Evolutionary conservation across 1,139 yeast species (phyloP), one percentile per base, ranked within the genome.

Genomic region (Suhomyces bokatorum): DNA sequence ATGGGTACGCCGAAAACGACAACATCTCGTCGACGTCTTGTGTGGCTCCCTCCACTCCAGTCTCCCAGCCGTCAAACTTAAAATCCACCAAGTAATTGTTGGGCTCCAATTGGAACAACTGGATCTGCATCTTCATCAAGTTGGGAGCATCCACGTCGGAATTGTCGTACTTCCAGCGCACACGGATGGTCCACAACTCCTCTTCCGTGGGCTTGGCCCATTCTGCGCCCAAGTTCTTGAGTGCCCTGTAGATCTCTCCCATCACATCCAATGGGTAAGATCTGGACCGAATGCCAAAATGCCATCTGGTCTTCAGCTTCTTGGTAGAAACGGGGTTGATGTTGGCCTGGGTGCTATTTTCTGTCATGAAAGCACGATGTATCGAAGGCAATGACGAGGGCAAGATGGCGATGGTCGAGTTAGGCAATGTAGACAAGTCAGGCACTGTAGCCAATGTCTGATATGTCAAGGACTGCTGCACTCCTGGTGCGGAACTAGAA

Each of bases 11-110:
- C 37, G 95, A 85, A 59, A 90, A 89, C 14, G 95, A 85, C 43
- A 86, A 78, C 69, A 85, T 83, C 56, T 85, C 90, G 55, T 86
- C 95, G 53, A 63, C 71, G 52, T 75, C 78, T 51, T 70, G 70
- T 53, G 60, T 59, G 35, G 54, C 69, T 6, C 36, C 36, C 55
- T 46, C 59, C 59, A 39, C 50, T 6, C 54, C 49, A 35, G 61
- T 67, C 58, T 90, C 97, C 96, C 97, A 93, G 5, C 99, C 99
- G 60, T 93, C 98, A 63, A 93, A 93, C 67, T 93, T 93, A 72
- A 95, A 95, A 64, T 95, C 99, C 26, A 95, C 99, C 49, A 93
- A 75, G 61, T 93, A 93, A 62, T 93, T 93, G 64, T 93, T 91
- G 39, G 96, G 96, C 62, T 95, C 99, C 52, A 93, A 77, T 63